Percentiles rank a stretch among this genome's conserved stretches.
These are phyloP conservation scores for Cenchrus fungigraminus DNA, from an alignment of 176 grass and related monocot species.

Conservation along the genomic window DNA sequence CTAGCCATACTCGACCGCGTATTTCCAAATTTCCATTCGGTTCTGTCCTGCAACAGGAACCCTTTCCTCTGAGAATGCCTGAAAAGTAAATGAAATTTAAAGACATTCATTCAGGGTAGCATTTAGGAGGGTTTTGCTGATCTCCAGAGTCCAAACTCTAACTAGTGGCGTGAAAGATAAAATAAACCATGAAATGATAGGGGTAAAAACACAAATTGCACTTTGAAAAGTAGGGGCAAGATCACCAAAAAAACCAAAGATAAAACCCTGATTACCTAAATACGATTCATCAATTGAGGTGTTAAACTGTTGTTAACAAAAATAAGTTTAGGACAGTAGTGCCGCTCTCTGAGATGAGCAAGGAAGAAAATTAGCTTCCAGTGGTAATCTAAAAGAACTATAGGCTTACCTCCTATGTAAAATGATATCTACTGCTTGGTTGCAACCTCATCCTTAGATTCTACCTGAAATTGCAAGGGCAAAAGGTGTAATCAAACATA, in stretches of 20 bases:
- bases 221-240: no score
- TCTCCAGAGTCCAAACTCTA: neutral
- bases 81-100: slow-evolving; percentile 29
- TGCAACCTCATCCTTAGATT: slow-evolving; percentile 65
- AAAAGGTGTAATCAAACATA: slow-evolving; percentile 28
- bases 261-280: slow-evolving; percentile 14
- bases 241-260: neutral
- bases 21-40: neutral
- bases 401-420: slow-evolving; percentile 46
- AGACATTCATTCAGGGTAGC: neutral
- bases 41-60: slow-evolving; percentile 6
- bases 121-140: neutral
- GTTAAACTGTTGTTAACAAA: neutral
- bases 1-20: neutral
- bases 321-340: neutral
- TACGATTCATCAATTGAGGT: neutral
- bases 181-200: neutral
- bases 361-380: neutral
- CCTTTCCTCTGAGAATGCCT: slow-evolving; percentile 23
- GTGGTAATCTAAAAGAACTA: slow-evolving; percentile 7
- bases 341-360: neutral
- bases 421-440: slow-evolving; percentile 40
- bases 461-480: slow-evolving; percentile 50
- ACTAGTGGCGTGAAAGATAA: neutral
- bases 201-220: no score